Evolutionary conservation across 73 alveolate genomes (phyloP), one percentile per base, ranked within the genome.

Genomic region (Urostyla sp.): DNA sequence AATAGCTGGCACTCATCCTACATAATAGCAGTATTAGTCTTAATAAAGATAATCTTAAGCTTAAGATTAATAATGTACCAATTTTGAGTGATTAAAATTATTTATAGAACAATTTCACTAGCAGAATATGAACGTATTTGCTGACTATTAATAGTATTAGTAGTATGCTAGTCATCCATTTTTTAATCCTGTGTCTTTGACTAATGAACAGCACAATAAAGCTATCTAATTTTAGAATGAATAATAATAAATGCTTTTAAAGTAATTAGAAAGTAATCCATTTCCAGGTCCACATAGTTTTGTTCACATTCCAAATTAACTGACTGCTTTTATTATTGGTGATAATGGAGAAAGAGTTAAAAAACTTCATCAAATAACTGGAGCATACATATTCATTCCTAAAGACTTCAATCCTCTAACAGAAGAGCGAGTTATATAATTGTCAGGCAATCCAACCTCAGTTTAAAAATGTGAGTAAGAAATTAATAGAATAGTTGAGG

Each of bases 241-340:
- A 31, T 31, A 66, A 44, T 66, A 69, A 52, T 1, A 24, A 44
- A 21, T 46, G 69, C 44, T 69, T 50, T 20, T 23, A 15, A 20
- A 49, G 30, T 11, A 45, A 44, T 37, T 93, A 30, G 96, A 89
- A 55, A 52, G 87, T 6, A 90, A 90, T 56, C 96, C 98, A 8
- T 76, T 72, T 75, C 95, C 96, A 66, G 98, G 96, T 0, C 98
- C 98, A n/a, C 80, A 90, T 67, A 82, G 92, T n/a, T 72, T 49
- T 20, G 67, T 93, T 50, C 86, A 87, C 67, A 87, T 93, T 21
- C 98, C 98, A 0, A 87, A 93, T 54, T 67, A 75, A 57, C 45
- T 93, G 88, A 92, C 91, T 0, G 94, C 92, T 1, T 72, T 67
- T 21, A 80, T 92, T 1, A 85, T 89, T 11, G 98, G 83, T 15